phyloP scores from a whole-genome alignment of 352 stramenopile genomes.

The Pythium monospermum region DNA sequence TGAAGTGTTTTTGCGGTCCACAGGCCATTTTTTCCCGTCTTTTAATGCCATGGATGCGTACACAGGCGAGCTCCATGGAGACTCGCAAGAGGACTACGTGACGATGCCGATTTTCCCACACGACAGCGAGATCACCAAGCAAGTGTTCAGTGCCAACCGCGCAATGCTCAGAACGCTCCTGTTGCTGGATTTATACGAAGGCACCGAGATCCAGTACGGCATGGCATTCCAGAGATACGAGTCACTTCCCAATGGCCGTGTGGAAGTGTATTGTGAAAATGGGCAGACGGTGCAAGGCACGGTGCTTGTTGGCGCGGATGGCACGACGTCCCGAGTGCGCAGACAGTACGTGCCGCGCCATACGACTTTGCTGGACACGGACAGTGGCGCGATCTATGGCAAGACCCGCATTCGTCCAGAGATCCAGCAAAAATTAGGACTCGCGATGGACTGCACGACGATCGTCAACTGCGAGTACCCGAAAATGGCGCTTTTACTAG shows the following conservation, averaged over 20 bases:
- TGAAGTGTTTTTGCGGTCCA: constrained; percentile 51
- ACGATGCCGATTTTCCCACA: neutral
- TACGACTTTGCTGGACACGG: constrained; percentile 48
- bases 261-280: constrained; percentile 54
- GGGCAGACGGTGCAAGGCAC: constrained; percentile 36
- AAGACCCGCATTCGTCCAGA: constrained; percentile 50
- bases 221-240: constrained; percentile 56
- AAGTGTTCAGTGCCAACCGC: constrained; percentile 25
- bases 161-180: constrained; percentile 25
- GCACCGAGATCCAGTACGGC: constrained; percentile 41
- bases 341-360: constrained; percentile 45
- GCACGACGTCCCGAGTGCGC: constrained; percentile 52
- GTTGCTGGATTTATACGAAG: constrained; percentile 42
- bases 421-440: constrained; percentile 36
- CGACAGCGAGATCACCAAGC: constrained; percentile 5
- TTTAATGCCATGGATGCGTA: constrained; percentile 49
- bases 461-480: constrained; percentile 37
- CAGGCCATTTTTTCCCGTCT: constrained; percentile 42
- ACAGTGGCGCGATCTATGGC: constrained; percentile 62
- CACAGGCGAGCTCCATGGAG: too few relatives aligned
- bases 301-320: constrained; percentile 49
- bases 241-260: constrained; percentile 33
- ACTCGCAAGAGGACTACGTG: too few relatives aligned
- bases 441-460: constrained; percentile 42
- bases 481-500: constrained; percentile 53